Conservation (phyloP, 148 eudicot genomes). For the Dysphania ambrosioides region DNA sequence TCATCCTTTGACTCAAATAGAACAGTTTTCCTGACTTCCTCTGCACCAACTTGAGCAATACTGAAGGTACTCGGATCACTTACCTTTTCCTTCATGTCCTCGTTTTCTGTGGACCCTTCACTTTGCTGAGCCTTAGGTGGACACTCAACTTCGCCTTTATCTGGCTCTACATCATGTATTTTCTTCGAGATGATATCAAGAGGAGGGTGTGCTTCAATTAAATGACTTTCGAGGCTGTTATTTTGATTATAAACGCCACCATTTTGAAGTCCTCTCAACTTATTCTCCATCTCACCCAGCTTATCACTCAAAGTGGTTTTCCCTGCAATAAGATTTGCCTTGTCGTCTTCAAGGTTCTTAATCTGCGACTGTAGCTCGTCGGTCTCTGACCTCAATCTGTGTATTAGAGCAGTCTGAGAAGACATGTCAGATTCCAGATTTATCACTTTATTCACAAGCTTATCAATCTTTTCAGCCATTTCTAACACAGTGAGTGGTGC, state of each 20-base stretch:
- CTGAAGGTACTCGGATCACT: slow-evolving; percentile 10
- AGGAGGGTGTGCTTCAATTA: slow-evolving; percentile 43
- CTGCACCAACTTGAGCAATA: slow-evolving; percentile 14
- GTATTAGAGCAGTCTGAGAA: slow-evolving; percentile 71
- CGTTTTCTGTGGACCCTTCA: not conserved
- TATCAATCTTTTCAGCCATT: slow-evolving; percentile 78
- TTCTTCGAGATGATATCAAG: slow-evolving; percentile 51
- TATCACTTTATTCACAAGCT: slow-evolving; percentile 80
- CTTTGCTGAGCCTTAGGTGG: slow-evolving; percentile 10
- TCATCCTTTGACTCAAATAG: slow-evolving; percentile 12
- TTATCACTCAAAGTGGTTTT: slow-evolving; percentile 37
- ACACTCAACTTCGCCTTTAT: slow-evolving; percentile 42
- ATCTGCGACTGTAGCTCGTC: slow-evolving; percentile 72
- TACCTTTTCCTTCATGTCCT: no score
- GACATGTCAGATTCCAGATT: slow-evolving; percentile 67
- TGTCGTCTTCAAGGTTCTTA: slow-evolving; percentile 64
- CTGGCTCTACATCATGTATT: slow-evolving; percentile 41
- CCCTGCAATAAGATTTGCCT: slow-evolving; percentile 52
- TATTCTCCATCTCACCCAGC: slow-evolving; percentile 60
- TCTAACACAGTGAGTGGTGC: slow-evolving; percentile 44
- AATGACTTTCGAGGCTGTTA: slow-evolving; percentile 43
- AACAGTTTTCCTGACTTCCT: slow-evolving; percentile 1
- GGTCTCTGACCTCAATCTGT: slow-evolving; percentile 57
- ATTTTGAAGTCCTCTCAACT: slow-evolving; percentile 45
- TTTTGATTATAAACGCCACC: slow-evolving; percentile 41